phyloP scores from a whole-genome alignment of 1,284 basidiomycete genomes.

The Entoloma clypeatum region DNA sequence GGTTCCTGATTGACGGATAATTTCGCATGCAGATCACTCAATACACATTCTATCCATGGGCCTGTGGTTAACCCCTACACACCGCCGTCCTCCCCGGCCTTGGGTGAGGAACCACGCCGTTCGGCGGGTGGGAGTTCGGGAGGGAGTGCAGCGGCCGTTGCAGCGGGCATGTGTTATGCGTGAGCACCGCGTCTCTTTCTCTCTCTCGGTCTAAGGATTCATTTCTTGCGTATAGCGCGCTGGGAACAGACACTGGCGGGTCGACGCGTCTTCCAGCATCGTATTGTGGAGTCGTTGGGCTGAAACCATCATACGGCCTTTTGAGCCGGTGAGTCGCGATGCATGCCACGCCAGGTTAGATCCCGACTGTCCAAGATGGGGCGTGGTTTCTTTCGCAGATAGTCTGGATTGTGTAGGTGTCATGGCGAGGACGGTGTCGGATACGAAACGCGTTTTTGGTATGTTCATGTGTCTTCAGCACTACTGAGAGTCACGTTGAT shows the following conservation, averaged over 20 bases:
- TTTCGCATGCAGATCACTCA: conserved; percentile 58
- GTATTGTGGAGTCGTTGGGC: conserved; percentile 88
- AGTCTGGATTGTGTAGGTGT: conserved; percentile 94
- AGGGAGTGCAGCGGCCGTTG: conserved; percentile 80
- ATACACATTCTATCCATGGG: conserved; percentile 66
- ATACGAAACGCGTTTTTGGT: conserved; percentile 63
- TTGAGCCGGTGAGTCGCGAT: conserved; percentile 62
- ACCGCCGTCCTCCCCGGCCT: not conserved
- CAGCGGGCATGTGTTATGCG: conserved; percentile 76
- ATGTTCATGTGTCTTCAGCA: conserved; percentile 22
- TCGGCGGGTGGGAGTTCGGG: conserved; percentile 84
- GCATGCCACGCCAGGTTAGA: conserved; percentile 2
- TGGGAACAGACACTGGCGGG: conserved; percentile 95
- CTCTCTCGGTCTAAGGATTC: not conserved
- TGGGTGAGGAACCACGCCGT: conserved; percentile 27
- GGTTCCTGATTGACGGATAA: not conserved
- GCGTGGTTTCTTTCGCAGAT: conserved; percentile 91
- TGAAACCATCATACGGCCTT: conserved; percentile 95
- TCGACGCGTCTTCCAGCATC: conserved; percentile 91
- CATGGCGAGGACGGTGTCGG: conserved; percentile 53
- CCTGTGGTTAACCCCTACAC: conserved; percentile 76
- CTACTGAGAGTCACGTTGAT: not conserved
- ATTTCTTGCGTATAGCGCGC: conserved; percentile 51
- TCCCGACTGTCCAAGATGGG: conserved; percentile 56
- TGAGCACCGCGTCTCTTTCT: conserved; percentile 36